Evolutionary conservation across 768 basidiomycete species (phyloP), one percentile per base, ranked within the genome.

Genomic region (Cyathus striatus): DNA sequence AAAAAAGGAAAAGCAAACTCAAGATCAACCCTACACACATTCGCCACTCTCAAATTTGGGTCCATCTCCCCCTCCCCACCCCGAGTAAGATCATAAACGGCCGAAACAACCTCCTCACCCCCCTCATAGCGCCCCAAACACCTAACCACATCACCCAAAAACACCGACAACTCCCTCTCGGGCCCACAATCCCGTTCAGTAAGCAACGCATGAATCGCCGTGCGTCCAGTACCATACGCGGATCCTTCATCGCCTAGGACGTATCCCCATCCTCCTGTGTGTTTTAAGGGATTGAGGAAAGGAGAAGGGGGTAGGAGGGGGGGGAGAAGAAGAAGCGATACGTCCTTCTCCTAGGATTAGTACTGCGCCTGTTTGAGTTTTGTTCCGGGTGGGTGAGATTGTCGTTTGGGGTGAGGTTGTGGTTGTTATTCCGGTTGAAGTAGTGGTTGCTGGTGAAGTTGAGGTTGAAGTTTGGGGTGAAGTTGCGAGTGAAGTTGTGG

Each of bases 181-280:
- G n/a, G n/a, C n/a, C 58, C 56, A 13, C 23, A 13, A 33, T 60
- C 57, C 5, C 49, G 43, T 17, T 42, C 43, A 10, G 46, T 40
- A 5, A 60, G 38, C 12, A 48, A 44, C 10, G 40, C 43, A n/a
- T 55, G 50, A 4, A 60, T 45, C 9, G 54, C 59, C 30, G 54
- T 52, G 22, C 57, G 45, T 4, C 55, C 55, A 23, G 59, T 59
- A 5, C 32, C 46, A 26, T 53, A 59, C 3, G 52, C 57, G 9
- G 57, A 59, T 14, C 55, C 57, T 49, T 57, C 57, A 37, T 60
- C 55, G 17, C 55, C 57, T 17, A 58, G 48, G 10, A 60, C 46
- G 32, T 58, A 59, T 10, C 55, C 59, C 59, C 55, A 58, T 6
- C 57, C 55, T 12, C 55, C 53, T 3, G 54, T 39, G 9, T 57